Percentiles rank a stretch among this genome's conserved stretches.
Conservation (phyloP, 352 stramenopile species). For the Peronospora destructor region DNA sequence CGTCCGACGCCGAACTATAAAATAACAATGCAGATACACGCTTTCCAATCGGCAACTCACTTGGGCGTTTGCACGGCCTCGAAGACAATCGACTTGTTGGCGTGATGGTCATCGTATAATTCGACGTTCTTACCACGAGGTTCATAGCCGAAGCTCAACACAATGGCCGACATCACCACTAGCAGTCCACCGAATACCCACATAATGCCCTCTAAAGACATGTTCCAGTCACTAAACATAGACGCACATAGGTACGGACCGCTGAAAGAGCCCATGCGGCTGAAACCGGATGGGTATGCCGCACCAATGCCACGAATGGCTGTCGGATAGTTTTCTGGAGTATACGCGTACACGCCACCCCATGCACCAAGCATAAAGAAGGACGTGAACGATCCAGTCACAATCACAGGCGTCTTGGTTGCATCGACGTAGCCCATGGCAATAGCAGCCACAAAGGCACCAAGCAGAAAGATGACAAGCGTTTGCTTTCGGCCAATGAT, state of each 20-base stretch:
- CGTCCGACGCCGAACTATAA: not conserved
- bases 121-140: conserved; percentile 65
- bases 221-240: conserved; percentile 52
- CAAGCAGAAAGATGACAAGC: conserved; percentile 47
- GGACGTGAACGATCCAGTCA: conserved; percentile 43
- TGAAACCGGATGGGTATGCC: conserved; percentile 60
- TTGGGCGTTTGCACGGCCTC: conserved; percentile 26
- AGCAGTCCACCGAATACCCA: conserved; percentile 62
- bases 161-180: conserved; percentile 43
- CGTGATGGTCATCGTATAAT: conserved; percentile 28
- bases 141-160: conserved; percentile 61
- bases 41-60: conserved; percentile 13
- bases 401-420: conserved; percentile 36
- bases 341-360: conserved; percentile 70
- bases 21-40: conserved; percentile 11
- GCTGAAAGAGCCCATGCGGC: conserved; percentile 56
- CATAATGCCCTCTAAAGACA: conserved; percentile 59
- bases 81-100: conserved; percentile 18
- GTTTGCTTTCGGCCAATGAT: conserved; percentile 45
- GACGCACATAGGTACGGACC: conserved; percentile 53
- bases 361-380: conserved; percentile 69
- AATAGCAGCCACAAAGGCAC: conserved; percentile 41
- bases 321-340: conserved; percentile 69
- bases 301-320: conserved; percentile 59
- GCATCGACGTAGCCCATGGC: conserved; percentile 53